Conservation (phyloP, 495 filamentous ascomycete genomes). For the Neurospora pannonica region DNA sequence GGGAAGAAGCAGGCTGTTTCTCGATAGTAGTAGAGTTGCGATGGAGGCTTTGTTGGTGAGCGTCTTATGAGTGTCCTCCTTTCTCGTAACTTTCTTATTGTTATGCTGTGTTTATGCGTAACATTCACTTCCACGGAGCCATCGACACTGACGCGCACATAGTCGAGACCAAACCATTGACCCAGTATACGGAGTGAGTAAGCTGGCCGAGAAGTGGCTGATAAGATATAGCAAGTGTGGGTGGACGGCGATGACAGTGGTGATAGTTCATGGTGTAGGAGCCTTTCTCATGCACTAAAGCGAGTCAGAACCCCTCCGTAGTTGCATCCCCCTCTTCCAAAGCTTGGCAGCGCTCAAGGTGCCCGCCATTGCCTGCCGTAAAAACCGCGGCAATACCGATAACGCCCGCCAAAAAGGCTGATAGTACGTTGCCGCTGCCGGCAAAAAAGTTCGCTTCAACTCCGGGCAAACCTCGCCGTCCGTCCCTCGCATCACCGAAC, state of each 20-base stretch:
- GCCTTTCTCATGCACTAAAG: neutral
- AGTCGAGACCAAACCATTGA: neutral
- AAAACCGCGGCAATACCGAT: neutral
- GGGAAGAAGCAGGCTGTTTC: neutral
- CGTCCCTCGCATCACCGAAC: neutral
- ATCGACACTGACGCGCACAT: neutral
- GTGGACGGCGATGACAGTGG: neutral
- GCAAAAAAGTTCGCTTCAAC: neutral
- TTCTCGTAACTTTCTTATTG: neutral
- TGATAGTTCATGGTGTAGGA: neutral
- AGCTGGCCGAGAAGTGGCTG: neutral
- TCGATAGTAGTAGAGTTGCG: neutral
- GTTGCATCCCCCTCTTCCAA: neutral
- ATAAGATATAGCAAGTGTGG: neutral
- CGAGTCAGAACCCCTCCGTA: neutral
- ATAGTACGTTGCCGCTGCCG: neutral
- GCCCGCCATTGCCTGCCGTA: neutral
- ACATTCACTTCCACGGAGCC: neutral
- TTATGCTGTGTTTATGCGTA: neutral
- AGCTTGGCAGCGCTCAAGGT: neutral
- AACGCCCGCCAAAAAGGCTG: neutral
- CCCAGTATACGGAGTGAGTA: neutral
- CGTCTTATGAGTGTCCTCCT: neutral
- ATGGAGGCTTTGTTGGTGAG: neutral
- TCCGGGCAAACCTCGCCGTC: neutral